Evolutionary conservation across 2,329 filamentous ascomycete genomes (phyloP).

Genomic region (Calcarisporium arbuscula): DNA sequence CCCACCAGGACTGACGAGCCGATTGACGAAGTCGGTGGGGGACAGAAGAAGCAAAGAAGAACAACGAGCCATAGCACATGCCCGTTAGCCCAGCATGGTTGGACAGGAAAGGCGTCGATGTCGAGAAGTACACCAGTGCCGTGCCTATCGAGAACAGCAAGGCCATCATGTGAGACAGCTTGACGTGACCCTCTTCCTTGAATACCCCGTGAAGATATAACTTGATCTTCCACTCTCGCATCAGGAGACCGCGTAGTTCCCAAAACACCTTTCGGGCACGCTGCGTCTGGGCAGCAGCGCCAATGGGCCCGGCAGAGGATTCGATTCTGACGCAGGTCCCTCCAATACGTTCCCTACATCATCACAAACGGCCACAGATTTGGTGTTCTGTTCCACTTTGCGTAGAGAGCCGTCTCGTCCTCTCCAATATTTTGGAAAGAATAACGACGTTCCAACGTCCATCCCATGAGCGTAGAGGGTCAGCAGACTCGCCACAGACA

Average conservation of each 20-base stretch:
- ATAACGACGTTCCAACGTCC: slow-evolving; percentile 55
- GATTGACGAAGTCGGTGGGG: slow-evolving; percentile 78
- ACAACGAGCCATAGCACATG: slow-evolving; percentile 76
- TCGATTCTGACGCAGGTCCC: slow-evolving; percentile 14
- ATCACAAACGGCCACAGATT: slow-evolving; percentile 31
- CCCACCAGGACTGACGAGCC: slow-evolving; percentile 71
- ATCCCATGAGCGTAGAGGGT: slow-evolving; percentile 68
- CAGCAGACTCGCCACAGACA: slow-evolving; percentile 71
- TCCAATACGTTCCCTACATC: slow-evolving; percentile 22
- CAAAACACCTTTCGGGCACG: slow-evolving; percentile 29
- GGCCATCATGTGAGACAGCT: slow-evolving; percentile 51
- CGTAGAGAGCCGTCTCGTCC: slow-evolving; percentile 35
- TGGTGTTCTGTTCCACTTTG: slow-evolving; percentile 34
- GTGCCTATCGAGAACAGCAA: slow-evolving; percentile 47
- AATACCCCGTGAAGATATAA: slow-evolving; percentile 45
- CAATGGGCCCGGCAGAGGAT: slow-evolving; percentile 25
- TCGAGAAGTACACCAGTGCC: slow-evolving; percentile 63
- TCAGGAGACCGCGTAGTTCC: slow-evolving; percentile 44
- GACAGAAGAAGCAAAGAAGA: slow-evolving; percentile 78
- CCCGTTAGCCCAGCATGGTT: slow-evolving; percentile 84
- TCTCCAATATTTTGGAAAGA: slow-evolving; percentile 69
- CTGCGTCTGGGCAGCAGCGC: slow-evolving; percentile 24
- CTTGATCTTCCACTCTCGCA: slow-evolving; percentile 44
- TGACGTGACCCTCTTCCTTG: slow-evolving; percentile 43
- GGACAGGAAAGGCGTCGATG: slow-evolving; percentile 52